Conservation (phyloP, 2,329 filamentous ascomycete genomes). For the Amauroascus verrucosus region DNA sequence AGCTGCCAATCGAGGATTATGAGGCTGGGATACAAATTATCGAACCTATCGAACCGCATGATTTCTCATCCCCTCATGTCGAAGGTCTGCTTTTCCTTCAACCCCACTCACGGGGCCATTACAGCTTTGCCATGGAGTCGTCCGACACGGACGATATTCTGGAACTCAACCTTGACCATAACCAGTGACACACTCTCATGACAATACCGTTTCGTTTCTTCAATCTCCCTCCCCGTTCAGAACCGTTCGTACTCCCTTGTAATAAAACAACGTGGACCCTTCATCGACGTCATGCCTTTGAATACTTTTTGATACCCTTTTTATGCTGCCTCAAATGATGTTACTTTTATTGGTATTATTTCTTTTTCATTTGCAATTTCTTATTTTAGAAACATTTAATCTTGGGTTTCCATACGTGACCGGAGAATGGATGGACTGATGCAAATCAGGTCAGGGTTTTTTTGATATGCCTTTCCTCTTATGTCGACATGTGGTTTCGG, state of each 20-base stretch:
- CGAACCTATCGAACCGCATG: neutral
- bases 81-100: neutral
- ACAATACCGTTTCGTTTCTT: neutral
- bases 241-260: neutral
- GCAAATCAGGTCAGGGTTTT: slow-evolving; percentile 2
- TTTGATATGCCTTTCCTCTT: neutral
- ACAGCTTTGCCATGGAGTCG: neutral
- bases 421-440: slow-evolving; percentile 3
- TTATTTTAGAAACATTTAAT: neutral
- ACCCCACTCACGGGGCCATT: neutral
- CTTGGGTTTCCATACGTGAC: neutral
- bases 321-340: neutral
- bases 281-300: neutral
- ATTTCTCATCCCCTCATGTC: neutral
- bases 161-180: neutral
- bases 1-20: slow-evolving; percentile 5
- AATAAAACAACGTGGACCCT: neutral
- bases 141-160: neutral
- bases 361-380: neutral
- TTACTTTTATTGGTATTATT: no score
- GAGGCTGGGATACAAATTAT: slow-evolving; percentile 4
- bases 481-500: neutral
- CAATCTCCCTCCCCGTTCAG: neutral
- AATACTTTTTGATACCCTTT: slow-evolving; percentile 4
- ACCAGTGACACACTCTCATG: neutral